Evolutionary conservation across 768 basidiomycete species (phyloP).

Genomic region (Exidia glandulosa): DNA sequence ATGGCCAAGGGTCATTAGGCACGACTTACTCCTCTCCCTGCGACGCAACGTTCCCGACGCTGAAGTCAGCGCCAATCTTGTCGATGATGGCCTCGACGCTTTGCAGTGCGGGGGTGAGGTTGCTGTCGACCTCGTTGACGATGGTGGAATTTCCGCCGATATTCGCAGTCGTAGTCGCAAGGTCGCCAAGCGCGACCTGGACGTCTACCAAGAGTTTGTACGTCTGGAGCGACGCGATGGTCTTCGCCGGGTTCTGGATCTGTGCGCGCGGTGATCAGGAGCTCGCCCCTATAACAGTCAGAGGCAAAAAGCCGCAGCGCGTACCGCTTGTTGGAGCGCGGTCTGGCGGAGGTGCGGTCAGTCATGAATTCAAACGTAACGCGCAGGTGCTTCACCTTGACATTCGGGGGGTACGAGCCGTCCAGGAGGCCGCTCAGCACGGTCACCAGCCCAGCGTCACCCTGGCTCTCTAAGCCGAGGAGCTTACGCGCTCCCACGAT

Average conservation of each 20-base stretch:
- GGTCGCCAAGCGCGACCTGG: conserved; percentile 1
- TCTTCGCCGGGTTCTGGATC: not conserved
- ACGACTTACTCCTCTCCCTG: conserved; percentile 1
- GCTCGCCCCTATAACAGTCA: no score
- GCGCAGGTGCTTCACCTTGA: no score
- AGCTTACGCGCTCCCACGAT: conserved; percentile 3
- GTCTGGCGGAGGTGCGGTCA: no score
- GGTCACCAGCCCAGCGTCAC: conserved; percentile 3
- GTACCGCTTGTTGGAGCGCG: not conserved
- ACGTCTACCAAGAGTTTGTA: conserved; percentile 4
- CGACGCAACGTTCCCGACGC: not conserved
- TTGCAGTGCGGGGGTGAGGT: not conserved
- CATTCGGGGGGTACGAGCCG: not conserved
- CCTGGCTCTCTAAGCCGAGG: not conserved
- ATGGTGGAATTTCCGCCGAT: not conserved
- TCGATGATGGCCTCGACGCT: conserved; percentile 2
- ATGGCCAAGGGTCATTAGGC: not conserved
- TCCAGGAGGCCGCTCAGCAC: conserved; percentile 3
- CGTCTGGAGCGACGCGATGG: conserved; percentile 1
- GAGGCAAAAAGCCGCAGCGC: not conserved
- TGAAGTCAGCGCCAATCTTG: conserved; percentile 5
- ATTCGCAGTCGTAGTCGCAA: not conserved
- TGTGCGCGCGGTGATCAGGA: not conserved
- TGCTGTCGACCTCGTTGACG: not conserved
- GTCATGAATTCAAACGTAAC: no score